Conservation (phyloP, 139 green algal genomes). For the Picochlorum sp. region DNA sequence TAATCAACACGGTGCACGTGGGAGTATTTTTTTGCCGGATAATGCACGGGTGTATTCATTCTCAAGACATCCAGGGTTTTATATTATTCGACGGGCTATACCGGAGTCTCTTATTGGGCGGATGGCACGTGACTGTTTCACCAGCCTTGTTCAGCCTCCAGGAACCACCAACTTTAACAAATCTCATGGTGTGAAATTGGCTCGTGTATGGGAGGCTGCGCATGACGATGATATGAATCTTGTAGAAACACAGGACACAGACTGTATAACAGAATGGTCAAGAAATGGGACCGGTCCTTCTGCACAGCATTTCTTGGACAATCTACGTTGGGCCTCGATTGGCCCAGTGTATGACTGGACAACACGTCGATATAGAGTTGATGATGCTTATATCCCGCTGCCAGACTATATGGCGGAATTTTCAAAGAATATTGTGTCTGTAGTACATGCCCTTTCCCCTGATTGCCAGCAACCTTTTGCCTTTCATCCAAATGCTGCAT, state of each 20-base stretch:
- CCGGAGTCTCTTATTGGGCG: constrained; percentile 13
- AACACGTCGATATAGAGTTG: constrained; percentile 43
- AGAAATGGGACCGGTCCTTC: neutral
- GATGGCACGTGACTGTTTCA: constrained; percentile 32
- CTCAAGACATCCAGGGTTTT: constrained; percentile 33
- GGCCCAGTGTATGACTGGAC: constrained; percentile 78
- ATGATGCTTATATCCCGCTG: constrained; percentile 24
- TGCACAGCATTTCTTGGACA: constrained; percentile 51
- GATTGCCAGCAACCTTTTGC: neutral
- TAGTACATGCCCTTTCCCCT: neutral
- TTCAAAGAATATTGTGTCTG: constrained; percentile 5
- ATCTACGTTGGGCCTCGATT: constrained; percentile 74
- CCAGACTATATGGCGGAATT: constrained; percentile 22
- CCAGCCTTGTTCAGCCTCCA: constrained; percentile 39
- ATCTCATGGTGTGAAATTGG: constrained; percentile 14
- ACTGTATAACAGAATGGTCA: neutral
- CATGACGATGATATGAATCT: neutral
- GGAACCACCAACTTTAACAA: constrained; percentile 46
- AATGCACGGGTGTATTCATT: constrained; percentile 9
- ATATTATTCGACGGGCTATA: constrained; percentile 39
- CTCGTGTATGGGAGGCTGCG: constrained; percentile 37
- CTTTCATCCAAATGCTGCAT: constrained; percentile 58
- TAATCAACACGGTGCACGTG: no score
- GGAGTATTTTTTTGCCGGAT: no score
- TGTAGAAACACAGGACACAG: neutral